phyloP scores from a whole-genome alignment of 2,329 filamentous ascomycete genomes.

The Ceratocystiopsis sp. region DNA sequence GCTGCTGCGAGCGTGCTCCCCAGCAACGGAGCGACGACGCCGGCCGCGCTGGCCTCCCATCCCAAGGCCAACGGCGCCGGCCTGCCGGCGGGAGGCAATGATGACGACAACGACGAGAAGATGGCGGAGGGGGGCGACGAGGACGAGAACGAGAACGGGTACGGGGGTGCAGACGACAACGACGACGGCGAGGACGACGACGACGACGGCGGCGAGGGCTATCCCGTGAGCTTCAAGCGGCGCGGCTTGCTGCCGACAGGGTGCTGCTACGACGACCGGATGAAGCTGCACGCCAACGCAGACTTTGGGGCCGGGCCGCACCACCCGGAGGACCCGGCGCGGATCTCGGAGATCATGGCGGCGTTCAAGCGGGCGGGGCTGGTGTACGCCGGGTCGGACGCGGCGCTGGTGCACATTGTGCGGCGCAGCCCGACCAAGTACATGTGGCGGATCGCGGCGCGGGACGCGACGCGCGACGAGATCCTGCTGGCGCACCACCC shows the following conservation, averaged over 20 bases:
- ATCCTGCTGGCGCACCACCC: conserved; percentile 63
- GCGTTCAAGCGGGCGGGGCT: conserved; percentile 70
- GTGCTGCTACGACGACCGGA: conserved; percentile 80
- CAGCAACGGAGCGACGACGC: too few relatives aligned
- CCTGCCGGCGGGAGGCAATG: too few relatives aligned
- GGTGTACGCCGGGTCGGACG: conserved; percentile 44
- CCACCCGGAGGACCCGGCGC: conserved; percentile 84
- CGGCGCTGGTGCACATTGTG: conserved; percentile 34
- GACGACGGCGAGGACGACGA: conserved; percentile 23
- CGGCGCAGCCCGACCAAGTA: conserved; percentile 38
- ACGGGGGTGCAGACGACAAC: conserved; percentile 15
- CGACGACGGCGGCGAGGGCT: conserved; percentile 19
- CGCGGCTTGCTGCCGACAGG: conserved; percentile 49
- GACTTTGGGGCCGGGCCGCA: conserved; percentile 57
- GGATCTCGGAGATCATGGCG: conserved; percentile 86
- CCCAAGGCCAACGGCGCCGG: too few relatives aligned
- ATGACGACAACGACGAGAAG: too few relatives aligned
- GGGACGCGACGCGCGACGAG: conserved; percentile 63
- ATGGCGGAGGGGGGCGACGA: not conserved
- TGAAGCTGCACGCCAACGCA: conserved; percentile 88
- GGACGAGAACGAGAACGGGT: conserved; percentile 14
- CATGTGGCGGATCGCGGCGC: conserved; percentile 62
- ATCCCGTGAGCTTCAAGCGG: conserved; percentile 19
- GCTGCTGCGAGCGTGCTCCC: too few relatives aligned
- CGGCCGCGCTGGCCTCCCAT: not conserved